phyloP scores from a whole-genome alignment of 345 rosid genomes.

The Abelmoschus esculentus region DNA sequence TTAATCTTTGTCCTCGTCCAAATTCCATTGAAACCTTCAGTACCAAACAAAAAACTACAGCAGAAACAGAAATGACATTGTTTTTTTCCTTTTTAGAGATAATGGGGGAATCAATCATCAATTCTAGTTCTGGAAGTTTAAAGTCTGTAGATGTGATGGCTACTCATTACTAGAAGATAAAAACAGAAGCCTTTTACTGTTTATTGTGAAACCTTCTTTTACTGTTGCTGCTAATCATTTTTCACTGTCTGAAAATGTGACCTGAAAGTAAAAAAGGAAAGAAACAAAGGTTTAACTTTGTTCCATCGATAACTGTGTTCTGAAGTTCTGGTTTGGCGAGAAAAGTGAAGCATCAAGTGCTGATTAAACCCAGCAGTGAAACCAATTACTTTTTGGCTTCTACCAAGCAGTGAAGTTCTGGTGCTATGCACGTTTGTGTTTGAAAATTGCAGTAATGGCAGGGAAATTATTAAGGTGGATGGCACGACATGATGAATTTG shows the following conservation, averaged over 20 bases:
- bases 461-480: background rate
- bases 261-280: background rate
- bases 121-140: background rate
- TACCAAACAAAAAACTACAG: too few species aligned
- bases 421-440: background rate
- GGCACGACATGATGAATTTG: background rate
- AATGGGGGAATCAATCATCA: too few species aligned
- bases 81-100: too few species aligned
- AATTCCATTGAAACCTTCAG: background rate
- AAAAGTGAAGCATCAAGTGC: background rate
- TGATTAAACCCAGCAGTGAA: background rate
- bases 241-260: background rate
- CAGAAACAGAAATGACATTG: too few species aligned
- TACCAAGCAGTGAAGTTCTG: too few species aligned
- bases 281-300: background rate
- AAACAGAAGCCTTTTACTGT: too few species aligned
- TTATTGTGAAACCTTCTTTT: background rate
- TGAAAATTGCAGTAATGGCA: background rate
- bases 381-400: too few species aligned
- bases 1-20: background rate
- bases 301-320: background rate
- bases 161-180: constrained; percentile 5
- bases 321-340: too few species aligned
- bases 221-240: background rate
- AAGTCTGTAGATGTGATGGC: constrained; percentile 12